Conservation (phyloP, 306 rosid genomes). For the Carpinus fangiana region DNA sequence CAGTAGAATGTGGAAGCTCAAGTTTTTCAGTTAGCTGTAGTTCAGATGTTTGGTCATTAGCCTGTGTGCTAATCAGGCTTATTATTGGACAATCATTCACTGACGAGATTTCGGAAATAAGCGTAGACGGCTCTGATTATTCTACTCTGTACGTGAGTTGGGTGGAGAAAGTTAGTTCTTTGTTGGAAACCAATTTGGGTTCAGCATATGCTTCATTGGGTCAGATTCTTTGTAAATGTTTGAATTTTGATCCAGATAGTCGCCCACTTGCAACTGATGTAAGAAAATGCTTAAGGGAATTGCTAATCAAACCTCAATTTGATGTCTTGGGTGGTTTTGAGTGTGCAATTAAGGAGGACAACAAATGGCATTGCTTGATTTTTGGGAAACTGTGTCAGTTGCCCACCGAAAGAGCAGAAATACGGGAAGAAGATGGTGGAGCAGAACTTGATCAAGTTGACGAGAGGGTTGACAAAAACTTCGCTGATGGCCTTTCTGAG, state of each 20-base stretch:
- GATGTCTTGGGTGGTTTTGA: slow-evolving; percentile 48
- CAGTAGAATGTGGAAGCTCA: slow-evolving; percentile 34
- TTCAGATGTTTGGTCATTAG: slow-evolving; percentile 80
- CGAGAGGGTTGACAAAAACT: slow-evolving; percentile 35
- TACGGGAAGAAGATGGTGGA: slow-evolving; percentile 19
- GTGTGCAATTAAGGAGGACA: slow-evolving; percentile 26
- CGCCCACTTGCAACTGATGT: slow-evolving; percentile 60
- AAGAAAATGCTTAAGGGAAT: slow-evolving; percentile 63
- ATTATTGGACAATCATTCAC: slow-evolving; percentile 55
- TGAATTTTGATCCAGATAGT: slow-evolving; percentile 56
- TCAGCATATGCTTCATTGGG: slow-evolving; percentile 46
- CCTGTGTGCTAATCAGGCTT: slow-evolving; percentile 55
- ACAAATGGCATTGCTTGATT: slow-evolving; percentile 41
- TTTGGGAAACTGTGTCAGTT: slow-evolving; percentile 60
- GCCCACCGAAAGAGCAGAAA: slow-evolving; percentile 33
- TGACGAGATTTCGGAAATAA: slow-evolving; percentile 30
- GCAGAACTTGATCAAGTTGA: slow-evolving; percentile 38
- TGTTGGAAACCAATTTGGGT: slow-evolving; percentile 55
- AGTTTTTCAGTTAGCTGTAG: slow-evolving; percentile 44
- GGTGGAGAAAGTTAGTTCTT: slow-evolving; percentile 55
- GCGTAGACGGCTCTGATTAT: slow-evolving; percentile 39
- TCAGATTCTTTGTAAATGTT: slow-evolving; percentile 56
- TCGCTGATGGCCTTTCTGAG: slow-evolving; percentile 45
- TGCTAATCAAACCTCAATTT: slow-evolving; percentile 49
- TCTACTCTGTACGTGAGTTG: slow-evolving; percentile 43